phyloP scores from a whole-genome alignment of 2,329 filamentous ascomycete genomes.

The Ramichloridium luteum region DNA sequence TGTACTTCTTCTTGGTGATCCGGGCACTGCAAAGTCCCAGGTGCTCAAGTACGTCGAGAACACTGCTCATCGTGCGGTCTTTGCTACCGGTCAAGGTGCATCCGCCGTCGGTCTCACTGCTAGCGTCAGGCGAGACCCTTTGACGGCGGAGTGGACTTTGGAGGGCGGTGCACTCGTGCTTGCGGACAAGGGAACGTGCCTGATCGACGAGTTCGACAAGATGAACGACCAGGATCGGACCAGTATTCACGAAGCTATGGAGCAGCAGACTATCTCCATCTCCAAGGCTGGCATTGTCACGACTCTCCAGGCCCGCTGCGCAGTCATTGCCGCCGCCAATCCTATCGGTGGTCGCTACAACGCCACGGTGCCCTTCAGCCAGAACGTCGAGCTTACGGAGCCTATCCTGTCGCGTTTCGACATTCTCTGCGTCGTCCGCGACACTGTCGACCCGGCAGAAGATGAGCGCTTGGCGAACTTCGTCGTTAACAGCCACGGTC shows the following conservation, averaged over 20 bases:
- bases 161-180: slow-evolving; percentile 93
- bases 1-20: slow-evolving; percentile 87
- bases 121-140: slow-evolving; percentile 84
- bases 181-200: slow-evolving; percentile 83
- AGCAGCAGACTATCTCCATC: slow-evolving; percentile 98
- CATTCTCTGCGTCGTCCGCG: slow-evolving; percentile 88
- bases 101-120: slow-evolving; percentile 96
- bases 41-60: slow-evolving; percentile 96
- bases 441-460: slow-evolving; percentile 83
- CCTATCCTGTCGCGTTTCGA: slow-evolving; percentile 97
- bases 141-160: slow-evolving; percentile 94
- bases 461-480: slow-evolving; percentile 90
- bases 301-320: slow-evolving; percentile 87
- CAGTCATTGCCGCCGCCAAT: slow-evolving; percentile 92
- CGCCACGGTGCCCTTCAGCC: slow-evolving; percentile 84
- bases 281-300: slow-evolving; percentile 98
- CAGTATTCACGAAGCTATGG: slow-evolving; percentile 98
- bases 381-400: slow-evolving; percentile 94
- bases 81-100: slow-evolving; percentile 93
- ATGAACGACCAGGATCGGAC: slow-evolving; percentile 99
- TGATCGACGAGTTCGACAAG: slow-evolving; percentile 99
- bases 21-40: slow-evolving; percentile 95
- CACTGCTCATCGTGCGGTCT: slow-evolving; percentile 90
- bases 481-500: slow-evolving; percentile 85
- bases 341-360: slow-evolving; percentile 95